Evolutionary conservation across 2,329 filamentous ascomycete species (phyloP), one percentile per base, ranked within the genome.

Genomic region (Trichophyton benhamiae): DNA sequence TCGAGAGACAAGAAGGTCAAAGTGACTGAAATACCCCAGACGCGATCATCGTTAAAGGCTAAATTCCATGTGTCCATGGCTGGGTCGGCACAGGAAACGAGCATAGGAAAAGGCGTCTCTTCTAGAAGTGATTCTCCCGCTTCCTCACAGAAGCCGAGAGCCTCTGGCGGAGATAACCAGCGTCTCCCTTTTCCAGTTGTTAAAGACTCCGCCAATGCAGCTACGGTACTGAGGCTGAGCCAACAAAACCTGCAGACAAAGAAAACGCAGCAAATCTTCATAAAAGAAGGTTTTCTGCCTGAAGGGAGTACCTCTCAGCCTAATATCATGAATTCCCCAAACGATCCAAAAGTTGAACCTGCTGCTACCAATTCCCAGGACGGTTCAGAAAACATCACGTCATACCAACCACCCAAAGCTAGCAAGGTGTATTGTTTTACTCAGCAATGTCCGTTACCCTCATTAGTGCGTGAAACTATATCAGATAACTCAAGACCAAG

Each of bases 101-200:
- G 15, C 6, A 22, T 1, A n/a, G n/a, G 15, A 38, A 38, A 11
- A 38, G 11, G 9, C 3, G 33, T 13, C 9, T 11, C 11, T 38
- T 38, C 33, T 8, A 25, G 8, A 15, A 17, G 22, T n/a, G 7
- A 15, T 20, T 27, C 25, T 3, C 15, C 52, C 17, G 17, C 17
- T 36, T 36, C 30, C 27, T 69, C 69, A 2, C 68, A 71, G 66
- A 66, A 67, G 55, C 68, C 68, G 57, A 53, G 66, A 58, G 65
- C 68, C 60, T 53, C 64, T 52, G 73, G 70, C 57, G 70, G 69
- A 5, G 60, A 62, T 65, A 71, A 74, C 65, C 68, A 78, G 64
- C 79, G 77, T 22, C 76, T 90, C 27, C 80, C 79, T 30, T 95
- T 90, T 68, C 82, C 87, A 1, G 82, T 91, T 11, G 88, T 92